phyloP scores from a whole-genome alignment of 805 yeast genomes.

The Clavispora phyllophila region DNA sequence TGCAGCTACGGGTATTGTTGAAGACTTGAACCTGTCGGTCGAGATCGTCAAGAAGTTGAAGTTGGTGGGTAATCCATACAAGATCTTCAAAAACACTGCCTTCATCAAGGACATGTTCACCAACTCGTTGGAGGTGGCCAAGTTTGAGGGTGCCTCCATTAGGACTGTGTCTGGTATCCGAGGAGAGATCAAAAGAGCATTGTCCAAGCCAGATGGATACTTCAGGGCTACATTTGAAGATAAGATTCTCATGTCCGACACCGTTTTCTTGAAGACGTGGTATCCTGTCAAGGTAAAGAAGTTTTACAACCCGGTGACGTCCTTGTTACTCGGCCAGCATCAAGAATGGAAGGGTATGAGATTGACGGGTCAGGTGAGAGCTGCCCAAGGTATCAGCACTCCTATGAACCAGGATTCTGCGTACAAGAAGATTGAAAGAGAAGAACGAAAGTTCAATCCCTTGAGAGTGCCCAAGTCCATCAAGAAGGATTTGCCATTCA shows the following conservation, averaged over 20 bases:
- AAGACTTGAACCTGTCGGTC: constrained; percentile 82
- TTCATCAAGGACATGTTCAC: constrained; percentile 96
- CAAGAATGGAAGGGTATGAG: constrained; percentile 95
- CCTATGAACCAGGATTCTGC: constrained; percentile 51
- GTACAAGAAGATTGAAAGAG: constrained; percentile 72
- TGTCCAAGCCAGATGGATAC: constrained; percentile 91
- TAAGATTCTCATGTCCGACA: constrained; percentile 85
- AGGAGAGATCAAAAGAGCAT: constrained; percentile 94
- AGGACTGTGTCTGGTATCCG: constrained; percentile 96
- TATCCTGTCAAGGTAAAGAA: constrained; percentile 87
- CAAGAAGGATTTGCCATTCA: constrained; percentile 78
- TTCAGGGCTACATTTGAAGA: constrained; percentile 97
- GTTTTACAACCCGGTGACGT: constrained; percentile 95
- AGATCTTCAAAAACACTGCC: constrained; percentile 93
- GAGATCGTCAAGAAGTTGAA: constrained; percentile 95
- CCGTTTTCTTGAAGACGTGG: constrained; percentile 90
- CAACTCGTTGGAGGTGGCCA: constrained; percentile 89
- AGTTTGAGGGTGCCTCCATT: constrained; percentile 96
- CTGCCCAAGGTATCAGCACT: constrained; percentile 60
- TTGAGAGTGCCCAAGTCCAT: constrained; percentile 79
- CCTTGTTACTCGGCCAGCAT: constrained; percentile 72
- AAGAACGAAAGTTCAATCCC: constrained; percentile 80
- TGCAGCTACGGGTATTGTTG: constrained; percentile 95
- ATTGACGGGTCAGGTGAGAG: constrained; percentile 89
- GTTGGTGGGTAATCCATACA: constrained; percentile 90